phyloP scores from a whole-genome alignment of 139 green algal genomes.

The Gonium pectorale region DNA sequence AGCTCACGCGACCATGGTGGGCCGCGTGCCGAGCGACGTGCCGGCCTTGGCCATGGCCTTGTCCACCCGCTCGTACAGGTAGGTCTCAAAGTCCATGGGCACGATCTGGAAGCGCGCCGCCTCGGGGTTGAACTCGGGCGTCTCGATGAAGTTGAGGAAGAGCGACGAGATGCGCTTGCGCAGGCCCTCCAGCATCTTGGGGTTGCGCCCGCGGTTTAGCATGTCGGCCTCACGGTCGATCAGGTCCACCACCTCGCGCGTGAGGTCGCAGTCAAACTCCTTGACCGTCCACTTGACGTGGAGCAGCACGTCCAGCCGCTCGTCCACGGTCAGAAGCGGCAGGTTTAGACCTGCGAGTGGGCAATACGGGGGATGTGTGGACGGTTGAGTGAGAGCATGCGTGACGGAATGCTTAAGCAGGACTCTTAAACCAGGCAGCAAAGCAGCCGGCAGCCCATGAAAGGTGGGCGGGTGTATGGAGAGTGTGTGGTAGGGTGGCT shows the following conservation, averaged over 20 bases:
- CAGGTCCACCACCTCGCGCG: constrained; percentile 83
- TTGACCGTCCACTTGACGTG: constrained; percentile 90
- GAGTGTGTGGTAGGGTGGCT: too few relatives aligned
- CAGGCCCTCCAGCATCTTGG: constrained; percentile 78
- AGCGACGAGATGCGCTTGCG: constrained; percentile 77
- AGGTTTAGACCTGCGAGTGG: constrained; percentile 50
- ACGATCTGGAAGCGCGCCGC: constrained; percentile 59
- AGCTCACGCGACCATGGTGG: not conserved
- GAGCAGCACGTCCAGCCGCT: constrained; percentile 90
- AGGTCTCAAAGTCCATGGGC: constrained; percentile 60
- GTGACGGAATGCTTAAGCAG: too few relatives aligned
- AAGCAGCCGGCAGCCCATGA: too few relatives aligned
- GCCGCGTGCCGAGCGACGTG: constrained; percentile 12
- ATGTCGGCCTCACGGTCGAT: constrained; percentile 91
- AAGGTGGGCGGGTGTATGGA: too few relatives aligned
- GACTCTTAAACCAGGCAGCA: too few relatives aligned
- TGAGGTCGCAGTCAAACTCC: constrained; percentile 88
- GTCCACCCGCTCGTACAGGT: constrained; percentile 55
- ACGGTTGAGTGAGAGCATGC: too few relatives aligned
- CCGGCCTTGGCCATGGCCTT: constrained; percentile 43
- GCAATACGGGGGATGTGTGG: too few relatives aligned
- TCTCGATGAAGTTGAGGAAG: constrained; percentile 87
- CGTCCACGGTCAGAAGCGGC: constrained; percentile 71
- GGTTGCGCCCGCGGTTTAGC: constrained; percentile 71
- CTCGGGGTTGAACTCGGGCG: constrained; percentile 83